Conservation (phyloP, 2,329 filamentous ascomycete genomes). For the Tothia fuscella region DNA sequence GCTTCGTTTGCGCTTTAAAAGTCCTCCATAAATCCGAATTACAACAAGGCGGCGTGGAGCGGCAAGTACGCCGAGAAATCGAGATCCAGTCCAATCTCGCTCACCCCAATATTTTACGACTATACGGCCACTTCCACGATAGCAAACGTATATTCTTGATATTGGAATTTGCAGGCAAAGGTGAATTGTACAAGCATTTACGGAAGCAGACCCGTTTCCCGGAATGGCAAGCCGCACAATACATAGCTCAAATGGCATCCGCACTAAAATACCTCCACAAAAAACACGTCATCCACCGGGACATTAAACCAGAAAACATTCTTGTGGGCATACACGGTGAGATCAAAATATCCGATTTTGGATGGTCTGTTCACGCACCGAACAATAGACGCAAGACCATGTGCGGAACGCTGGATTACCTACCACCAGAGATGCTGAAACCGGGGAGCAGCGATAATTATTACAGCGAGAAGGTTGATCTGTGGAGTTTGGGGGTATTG, state of each 20-base stretch:
- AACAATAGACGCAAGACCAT: conserved; percentile 90
- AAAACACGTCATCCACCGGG: conserved; percentile 93
- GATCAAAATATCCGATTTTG: conserved; percentile 97
- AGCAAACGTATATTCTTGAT: conserved; percentile 80
- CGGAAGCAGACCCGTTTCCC: conserved; percentile 68
- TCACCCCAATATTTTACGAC: conserved; percentile 72
- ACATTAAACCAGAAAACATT: conserved; percentile 98
- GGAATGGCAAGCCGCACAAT: conserved; percentile 77
- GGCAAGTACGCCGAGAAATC: conserved; percentile 77
- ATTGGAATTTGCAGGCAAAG: conserved; percentile 74
- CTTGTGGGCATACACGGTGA: conserved; percentile 92
- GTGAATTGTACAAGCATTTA: conserved; percentile 80
- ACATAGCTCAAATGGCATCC: conserved; percentile 82
- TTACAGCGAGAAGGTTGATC: conserved; percentile 89
- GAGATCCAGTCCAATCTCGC: conserved; percentile 82
- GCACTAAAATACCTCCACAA: conserved; percentile 84
- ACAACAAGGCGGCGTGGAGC: conserved; percentile 69
- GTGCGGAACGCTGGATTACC: conserved; percentile 94
- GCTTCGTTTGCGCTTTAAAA: conserved; percentile 78
- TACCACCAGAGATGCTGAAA: conserved; percentile 95
- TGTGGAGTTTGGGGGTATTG: conserved; percentile 91
- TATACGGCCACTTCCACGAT: conserved; percentile 84
- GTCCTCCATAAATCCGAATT: conserved; percentile 77
- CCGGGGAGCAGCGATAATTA: conserved; percentile 69
- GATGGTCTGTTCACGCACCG: conserved; percentile 95